Conservation (phyloP, 2,329 filamentous ascomycete species). For the Monilinia polystroma region DNA sequence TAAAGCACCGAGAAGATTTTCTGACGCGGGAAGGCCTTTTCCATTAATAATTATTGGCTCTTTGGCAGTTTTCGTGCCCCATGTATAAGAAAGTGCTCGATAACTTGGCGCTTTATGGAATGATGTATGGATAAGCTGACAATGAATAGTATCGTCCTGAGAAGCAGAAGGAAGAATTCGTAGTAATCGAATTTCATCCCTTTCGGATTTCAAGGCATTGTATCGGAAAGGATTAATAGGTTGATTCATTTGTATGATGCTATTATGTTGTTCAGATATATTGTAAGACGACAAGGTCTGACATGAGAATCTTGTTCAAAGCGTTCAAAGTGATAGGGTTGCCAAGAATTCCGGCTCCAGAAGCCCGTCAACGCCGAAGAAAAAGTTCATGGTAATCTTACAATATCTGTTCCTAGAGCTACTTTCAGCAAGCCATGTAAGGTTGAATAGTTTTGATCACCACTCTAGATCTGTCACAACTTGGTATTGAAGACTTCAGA, state of each 20-base stretch:
- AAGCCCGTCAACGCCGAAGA: not conserved
- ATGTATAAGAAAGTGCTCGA: conserved; percentile 35
- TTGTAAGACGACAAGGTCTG: too few species aligned
- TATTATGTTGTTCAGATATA: not conserved
- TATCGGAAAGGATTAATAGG: conserved; percentile 15
- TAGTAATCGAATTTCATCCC: conserved; percentile 27
- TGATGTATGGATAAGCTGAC: conserved; percentile 29
- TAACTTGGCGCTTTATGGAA: conserved; percentile 31
- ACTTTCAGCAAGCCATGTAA: too few species aligned
- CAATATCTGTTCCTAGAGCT: too few species aligned
- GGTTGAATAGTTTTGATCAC: too few species aligned
- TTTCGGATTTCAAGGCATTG: conserved; percentile 4
- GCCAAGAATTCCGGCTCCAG: not conserved
- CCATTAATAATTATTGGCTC: conserved; percentile 26
- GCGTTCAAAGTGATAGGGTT: not conserved
- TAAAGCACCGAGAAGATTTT: conserved; percentile 32
- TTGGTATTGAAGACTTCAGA: not conserved
- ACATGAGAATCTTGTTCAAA: not conserved
- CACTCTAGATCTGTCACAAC: too few species aligned
- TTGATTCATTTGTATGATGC: not conserved
- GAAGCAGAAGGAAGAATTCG: conserved; percentile 23
- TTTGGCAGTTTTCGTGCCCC: conserved; percentile 26
- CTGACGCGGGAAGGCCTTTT: conserved; percentile 25
- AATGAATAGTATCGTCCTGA: conserved; percentile 20
- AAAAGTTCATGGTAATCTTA: not conserved